Evolutionary conservation across 208 protist species (phyloP).

Genomic region (Wallacemonas sp.): DNA sequence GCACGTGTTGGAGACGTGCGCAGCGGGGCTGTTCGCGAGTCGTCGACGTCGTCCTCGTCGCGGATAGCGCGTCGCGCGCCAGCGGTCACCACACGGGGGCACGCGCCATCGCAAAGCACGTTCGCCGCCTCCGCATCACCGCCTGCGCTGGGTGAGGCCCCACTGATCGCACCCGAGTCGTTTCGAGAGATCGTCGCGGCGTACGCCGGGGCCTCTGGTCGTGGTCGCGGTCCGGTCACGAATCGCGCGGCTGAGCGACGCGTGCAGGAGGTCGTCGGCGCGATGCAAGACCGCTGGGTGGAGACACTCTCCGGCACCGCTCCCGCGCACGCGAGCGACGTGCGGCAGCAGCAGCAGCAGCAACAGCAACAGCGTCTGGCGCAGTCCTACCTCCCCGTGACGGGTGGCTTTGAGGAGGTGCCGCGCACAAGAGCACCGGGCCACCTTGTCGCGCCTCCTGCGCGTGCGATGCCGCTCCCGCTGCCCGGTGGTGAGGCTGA

Average conservation of each 20-base stretch:
- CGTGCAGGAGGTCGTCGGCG: background rate
- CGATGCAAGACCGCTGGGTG: background rate
- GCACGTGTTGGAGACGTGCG: too few relatives aligned
- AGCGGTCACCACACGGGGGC: too few relatives aligned
- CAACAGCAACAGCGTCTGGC: background rate
- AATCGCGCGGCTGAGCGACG: background rate
- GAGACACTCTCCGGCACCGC: background rate
- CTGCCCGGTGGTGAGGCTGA: background rate
- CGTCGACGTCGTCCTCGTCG: too few relatives aligned
- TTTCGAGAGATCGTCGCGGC: slow-evolving; percentile 1
- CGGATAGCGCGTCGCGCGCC: too few relatives aligned
- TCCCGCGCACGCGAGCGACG: background rate
- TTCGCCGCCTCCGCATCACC: background rate
- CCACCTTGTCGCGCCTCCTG: background rate
- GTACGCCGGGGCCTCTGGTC: background rate
- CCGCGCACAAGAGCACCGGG: too few relatives aligned
- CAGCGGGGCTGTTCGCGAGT: too few relatives aligned
- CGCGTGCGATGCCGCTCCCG: slow-evolving; percentile 3
- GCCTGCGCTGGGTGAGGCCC: background rate
- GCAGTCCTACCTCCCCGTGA: background rate
- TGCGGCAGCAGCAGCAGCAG: background rate
- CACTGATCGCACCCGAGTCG: background rate
- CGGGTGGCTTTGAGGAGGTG: background rate
- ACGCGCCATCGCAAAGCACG: too few relatives aligned
- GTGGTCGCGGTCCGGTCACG: background rate